phyloP scores from a whole-genome alignment of 1,284 basidiomycete species.

The Trametes pubescens region DNA sequence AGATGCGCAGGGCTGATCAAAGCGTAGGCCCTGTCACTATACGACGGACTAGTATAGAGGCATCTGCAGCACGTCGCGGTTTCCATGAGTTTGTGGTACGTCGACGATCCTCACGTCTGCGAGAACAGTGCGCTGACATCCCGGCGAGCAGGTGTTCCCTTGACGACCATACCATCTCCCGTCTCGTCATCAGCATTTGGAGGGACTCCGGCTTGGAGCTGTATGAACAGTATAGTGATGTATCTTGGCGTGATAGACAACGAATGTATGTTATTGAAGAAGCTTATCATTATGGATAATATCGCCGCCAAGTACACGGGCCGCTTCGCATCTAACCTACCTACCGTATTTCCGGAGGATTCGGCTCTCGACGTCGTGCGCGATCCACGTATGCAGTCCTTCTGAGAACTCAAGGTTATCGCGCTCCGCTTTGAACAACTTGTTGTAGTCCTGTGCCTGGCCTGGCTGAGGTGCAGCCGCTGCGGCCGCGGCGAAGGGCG shows the following conservation, averaged over 20 bases:
- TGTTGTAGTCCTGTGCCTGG: constrained; percentile 84
- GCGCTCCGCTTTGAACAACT: constrained; percentile 90
- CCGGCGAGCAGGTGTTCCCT: constrained; percentile 11
- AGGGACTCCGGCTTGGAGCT: constrained; percentile 27
- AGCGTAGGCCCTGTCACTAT: constrained; percentile 75
- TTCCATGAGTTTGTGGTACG: constrained; percentile 24
- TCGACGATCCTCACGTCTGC: constrained; percentile 5
- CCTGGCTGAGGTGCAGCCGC: constrained; percentile 55
- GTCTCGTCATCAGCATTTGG: constrained; percentile 14
- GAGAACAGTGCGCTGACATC: not conserved
- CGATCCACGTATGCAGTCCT: constrained; percentile 84
- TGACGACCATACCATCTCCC: constrained; percentile 18
- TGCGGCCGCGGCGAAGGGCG: constrained; percentile 74
- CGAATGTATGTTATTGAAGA: constrained; percentile 33
- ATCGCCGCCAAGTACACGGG: constrained; percentile 14
- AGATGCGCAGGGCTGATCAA: constrained; percentile 9
- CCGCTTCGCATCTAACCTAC: constrained; percentile 37
- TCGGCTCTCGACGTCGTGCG: constrained; percentile 80
- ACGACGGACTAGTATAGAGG: constrained; percentile 75
- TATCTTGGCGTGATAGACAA: constrained; percentile 28
- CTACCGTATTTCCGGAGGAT: constrained; percentile 82
- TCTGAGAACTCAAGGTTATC: constrained; percentile 95
- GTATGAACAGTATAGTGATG: constrained; percentile 29
- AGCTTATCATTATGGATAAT: constrained; percentile 32
- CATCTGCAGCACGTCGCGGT: constrained; percentile 16